A percentile compares a stretch with the other conserved stretches of the same genome.
Conservation (phyloP, 202 grass and related monocot species). For the Elaeis oleifera region DNA sequence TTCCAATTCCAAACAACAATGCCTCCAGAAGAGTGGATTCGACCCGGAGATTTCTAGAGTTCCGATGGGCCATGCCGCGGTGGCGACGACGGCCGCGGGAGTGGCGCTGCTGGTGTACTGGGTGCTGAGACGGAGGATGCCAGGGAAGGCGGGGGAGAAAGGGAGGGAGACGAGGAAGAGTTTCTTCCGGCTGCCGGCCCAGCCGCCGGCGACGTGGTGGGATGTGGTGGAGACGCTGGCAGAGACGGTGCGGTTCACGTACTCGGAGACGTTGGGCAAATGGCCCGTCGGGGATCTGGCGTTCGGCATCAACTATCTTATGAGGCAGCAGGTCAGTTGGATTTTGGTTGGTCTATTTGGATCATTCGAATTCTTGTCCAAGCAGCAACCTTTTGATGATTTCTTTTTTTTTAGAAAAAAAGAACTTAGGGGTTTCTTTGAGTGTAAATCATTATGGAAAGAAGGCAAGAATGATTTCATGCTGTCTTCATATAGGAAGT, state of each 20-base stretch:
- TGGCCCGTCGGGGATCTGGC: constrained; percentile 80
- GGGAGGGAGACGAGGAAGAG: constrained; percentile 9
- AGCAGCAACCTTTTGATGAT: not conserved
- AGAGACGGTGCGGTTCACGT: constrained; percentile 51
- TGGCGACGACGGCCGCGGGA: constrained; percentile 51
- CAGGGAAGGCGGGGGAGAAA: constrained; percentile 13
- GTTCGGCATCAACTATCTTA: constrained; percentile 82
- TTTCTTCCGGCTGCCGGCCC: constrained; percentile 39
- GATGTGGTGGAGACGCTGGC: constrained; percentile 35
- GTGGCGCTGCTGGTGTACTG: constrained; percentile 66
- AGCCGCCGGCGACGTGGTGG: constrained; percentile 38
- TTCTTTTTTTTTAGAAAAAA: not conserved
- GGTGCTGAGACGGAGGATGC: constrained; percentile 37
- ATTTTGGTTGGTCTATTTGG: not conserved
- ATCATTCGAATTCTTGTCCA: constrained; percentile 1
- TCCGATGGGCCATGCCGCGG: constrained; percentile 33
- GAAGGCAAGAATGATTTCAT: too few species aligned
- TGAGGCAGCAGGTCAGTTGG: constrained; percentile 63
- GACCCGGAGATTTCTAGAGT: too few species aligned
- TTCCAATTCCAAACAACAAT: too few species aligned
- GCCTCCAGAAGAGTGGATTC: too few species aligned
- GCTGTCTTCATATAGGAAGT: too few species aligned
- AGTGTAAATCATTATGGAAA: too few species aligned
- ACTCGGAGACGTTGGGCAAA: constrained; percentile 63
- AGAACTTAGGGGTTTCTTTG: too few species aligned